phyloP scores from a whole-genome alignment of 768 basidiomycete species.

The Grammothele lineata region DNA sequence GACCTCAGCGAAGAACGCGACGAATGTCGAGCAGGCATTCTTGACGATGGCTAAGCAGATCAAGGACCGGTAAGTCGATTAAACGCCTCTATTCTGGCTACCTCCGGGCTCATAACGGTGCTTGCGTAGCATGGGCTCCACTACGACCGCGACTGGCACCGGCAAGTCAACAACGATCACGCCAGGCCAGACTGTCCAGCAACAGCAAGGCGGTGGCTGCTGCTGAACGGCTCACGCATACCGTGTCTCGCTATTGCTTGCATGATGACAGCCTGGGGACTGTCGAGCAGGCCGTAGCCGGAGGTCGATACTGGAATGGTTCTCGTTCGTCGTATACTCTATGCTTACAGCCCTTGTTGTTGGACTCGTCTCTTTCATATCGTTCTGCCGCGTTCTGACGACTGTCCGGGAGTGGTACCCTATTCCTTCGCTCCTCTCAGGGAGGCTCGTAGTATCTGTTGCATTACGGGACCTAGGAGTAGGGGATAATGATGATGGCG shows the following conservation, averaged over 20 bases:
- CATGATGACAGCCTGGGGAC: conserved; percentile 1
- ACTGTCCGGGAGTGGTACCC: conserved; percentile 7
- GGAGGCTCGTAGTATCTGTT: conserved; percentile 14
- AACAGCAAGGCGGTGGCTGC: conserved; percentile 69
- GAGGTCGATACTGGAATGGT: conserved; percentile 18
- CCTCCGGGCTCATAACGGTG: not conserved
- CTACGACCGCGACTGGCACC: conserved; percentile 60
- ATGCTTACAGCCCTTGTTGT: conserved; percentile 27
- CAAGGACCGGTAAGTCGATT: conserved; percentile 68
- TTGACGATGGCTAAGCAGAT: conserved; percentile 98
- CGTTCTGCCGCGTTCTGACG: conserved; percentile 8
- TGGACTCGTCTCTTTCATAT: conserved; percentile 19
- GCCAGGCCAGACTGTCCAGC: conserved; percentile 79
- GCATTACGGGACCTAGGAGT: conserved; percentile 12
- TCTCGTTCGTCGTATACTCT: conserved; percentile 23
- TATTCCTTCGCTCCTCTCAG: conserved; percentile 3
- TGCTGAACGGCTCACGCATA: conserved; percentile 47
- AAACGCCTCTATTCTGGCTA: not conserved
- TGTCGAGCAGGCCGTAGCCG: conserved; percentile 2
- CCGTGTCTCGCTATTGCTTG: conserved; percentile 2
- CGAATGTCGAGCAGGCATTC: conserved; percentile 99
- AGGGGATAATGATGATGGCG: conserved; percentile 9
- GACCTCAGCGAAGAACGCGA: conserved; percentile 98
- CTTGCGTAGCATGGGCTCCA: conserved; percentile 72
- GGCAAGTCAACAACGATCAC: conserved; percentile 83